These are phyloP conservation scores for Blastobotrys chiropterorum DNA, from an alignment of 805 yeast genomes.

Conservation along the genomic window DNA sequence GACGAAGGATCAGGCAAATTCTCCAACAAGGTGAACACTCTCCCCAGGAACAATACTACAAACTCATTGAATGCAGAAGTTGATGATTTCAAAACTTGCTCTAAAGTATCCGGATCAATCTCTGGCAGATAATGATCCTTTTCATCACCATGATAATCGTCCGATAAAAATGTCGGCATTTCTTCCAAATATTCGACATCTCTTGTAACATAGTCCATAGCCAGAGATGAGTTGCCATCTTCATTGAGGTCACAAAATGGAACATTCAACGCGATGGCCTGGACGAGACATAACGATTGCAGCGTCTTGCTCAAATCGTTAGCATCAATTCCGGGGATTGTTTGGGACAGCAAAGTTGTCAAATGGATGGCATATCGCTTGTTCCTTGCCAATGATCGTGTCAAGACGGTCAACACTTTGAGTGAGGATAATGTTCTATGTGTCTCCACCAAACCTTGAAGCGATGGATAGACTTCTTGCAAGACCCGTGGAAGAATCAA, in stretches of 20 bases:
- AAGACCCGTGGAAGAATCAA: conserved; percentile 31
- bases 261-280: conserved; percentile 61
- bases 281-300: conserved; percentile 60
- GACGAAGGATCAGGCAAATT: conserved; percentile 55
- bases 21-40: conserved; percentile 60
- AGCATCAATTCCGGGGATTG: conserved; percentile 78
- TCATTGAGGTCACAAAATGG: conserved; percentile 61
- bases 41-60: conserved; percentile 48
- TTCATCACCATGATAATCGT: background rate
- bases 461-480: conserved; percentile 56
- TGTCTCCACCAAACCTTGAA: conserved; percentile 42
- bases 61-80: conserved; percentile 63
- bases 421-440: conserved; percentile 76
- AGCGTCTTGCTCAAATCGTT: conserved; percentile 76
- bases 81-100: conserved; percentile 62
- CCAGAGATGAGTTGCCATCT: conserved; percentile 28
- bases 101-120: conserved; percentile 41
- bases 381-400: conserved; percentile 58
- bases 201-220: conserved; percentile 54
- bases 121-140: conserved; percentile 13
- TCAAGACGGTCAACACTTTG: conserved; percentile 55
- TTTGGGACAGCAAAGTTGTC: conserved; percentile 61
- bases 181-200: conserved; percentile 53
- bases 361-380: conserved; percentile 71
- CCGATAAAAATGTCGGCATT: background rate